A percentile compares a stretch with the other conserved stretches of the same genome.
These are phyloP conservation scores for Cubamyces lactineus DNA, from an alignment of 768 basidiomycete species.

Conservation along the genomic window DNA sequence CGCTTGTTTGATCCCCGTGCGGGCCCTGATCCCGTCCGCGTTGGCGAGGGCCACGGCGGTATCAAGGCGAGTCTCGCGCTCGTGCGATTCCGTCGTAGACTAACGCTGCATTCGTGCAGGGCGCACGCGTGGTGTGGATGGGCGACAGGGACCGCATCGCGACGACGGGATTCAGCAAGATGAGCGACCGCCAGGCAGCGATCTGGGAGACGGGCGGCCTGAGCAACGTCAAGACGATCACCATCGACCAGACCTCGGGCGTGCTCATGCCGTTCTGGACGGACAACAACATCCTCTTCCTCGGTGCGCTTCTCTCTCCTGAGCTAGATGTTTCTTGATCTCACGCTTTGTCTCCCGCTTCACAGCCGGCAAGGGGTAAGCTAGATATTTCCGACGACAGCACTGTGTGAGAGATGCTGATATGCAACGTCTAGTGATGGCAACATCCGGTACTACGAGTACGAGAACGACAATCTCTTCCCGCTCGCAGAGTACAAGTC, in stretches of 20 bases:
- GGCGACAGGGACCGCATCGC: constrained; percentile 87
- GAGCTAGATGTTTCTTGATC: not conserved
- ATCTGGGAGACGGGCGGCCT: constrained; percentile 89
- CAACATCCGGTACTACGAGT: constrained; percentile 98
- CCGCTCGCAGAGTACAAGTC: constrained; percentile 84
- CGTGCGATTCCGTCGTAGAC: not conserved
- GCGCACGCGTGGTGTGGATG: constrained; percentile 87
- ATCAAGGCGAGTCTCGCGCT: constrained; percentile 56
- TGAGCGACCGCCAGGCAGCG: constrained; percentile 90
- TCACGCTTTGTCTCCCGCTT: constrained; percentile 8
- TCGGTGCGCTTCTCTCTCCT: constrained; percentile 48
- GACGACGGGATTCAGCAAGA: constrained; percentile 96
- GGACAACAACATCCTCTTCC: constrained; percentile 89
- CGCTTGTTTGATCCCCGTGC: constrained; percentile 89
- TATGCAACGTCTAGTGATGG: constrained; percentile 67
- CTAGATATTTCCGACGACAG: too few relatives aligned
- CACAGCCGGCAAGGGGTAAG: constrained; percentile 85
- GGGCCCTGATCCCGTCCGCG: constrained; percentile 79
- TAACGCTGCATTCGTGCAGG: constrained; percentile 34
- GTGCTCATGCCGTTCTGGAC: constrained; percentile 98
- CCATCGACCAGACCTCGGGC: constrained; percentile 88
- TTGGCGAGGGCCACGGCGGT: constrained; percentile 87
- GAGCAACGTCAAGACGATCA: constrained; percentile 72
- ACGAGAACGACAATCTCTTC: constrained; percentile 82
- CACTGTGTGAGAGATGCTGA: not conserved